These are phyloP conservation scores for Chaetothyriales sp. DNA, from an alignment of 2,329 filamentous ascomycete genomes.

Conservation along the genomic window DNA sequence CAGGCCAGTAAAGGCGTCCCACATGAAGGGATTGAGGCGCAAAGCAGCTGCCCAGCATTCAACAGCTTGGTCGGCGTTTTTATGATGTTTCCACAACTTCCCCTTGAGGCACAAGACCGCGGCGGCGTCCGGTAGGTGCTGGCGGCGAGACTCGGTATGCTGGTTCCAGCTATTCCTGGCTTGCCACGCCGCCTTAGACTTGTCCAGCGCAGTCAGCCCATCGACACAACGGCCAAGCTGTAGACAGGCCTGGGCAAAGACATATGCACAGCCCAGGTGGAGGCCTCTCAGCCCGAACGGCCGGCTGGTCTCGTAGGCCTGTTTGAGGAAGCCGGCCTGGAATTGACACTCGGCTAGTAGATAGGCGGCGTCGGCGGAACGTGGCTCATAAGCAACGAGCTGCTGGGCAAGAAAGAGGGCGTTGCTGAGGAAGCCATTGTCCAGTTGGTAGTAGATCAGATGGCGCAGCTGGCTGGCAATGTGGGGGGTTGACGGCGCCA, in stretches of 20 bases:
- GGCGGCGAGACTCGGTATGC: slow-evolving; percentile 61
- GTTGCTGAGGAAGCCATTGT: slow-evolving; percentile 78
- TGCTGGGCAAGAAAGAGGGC: slow-evolving; percentile 88
- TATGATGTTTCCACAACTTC: slow-evolving; percentile 70
- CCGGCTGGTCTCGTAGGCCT: slow-evolving; percentile 72
- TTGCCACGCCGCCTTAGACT: slow-evolving; percentile 59
- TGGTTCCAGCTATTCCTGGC: slow-evolving; percentile 64
- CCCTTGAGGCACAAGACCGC: slow-evolving; percentile 72
- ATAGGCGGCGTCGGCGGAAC: slow-evolving; percentile 65
- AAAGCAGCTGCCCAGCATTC: slow-evolving; percentile 77
- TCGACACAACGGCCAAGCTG: slow-evolving; percentile 64
- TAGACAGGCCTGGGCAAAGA: slow-evolving; percentile 81
- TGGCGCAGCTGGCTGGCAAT: slow-evolving; percentile 47
- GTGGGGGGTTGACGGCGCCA: slow-evolving; percentile 41
- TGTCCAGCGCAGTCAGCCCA: slow-evolving; percentile 71
- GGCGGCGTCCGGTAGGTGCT: slow-evolving; percentile 65
- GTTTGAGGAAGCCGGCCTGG: slow-evolving; percentile 65
- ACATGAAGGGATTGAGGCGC: slow-evolving; percentile 88
- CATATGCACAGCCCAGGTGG: slow-evolving; percentile 75
- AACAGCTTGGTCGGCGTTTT: slow-evolving; percentile 66
- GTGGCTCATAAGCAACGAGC: slow-evolving; percentile 67
- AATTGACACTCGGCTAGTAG: slow-evolving; percentile 74
- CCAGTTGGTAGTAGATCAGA: slow-evolving; percentile 59
- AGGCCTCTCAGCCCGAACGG: slow-evolving; percentile 52
- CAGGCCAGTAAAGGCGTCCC: slow-evolving; percentile 84